Conservation (phyloP, 2,329 filamentous ascomycete genomes). For the Exophiala oligosperma region DNA sequence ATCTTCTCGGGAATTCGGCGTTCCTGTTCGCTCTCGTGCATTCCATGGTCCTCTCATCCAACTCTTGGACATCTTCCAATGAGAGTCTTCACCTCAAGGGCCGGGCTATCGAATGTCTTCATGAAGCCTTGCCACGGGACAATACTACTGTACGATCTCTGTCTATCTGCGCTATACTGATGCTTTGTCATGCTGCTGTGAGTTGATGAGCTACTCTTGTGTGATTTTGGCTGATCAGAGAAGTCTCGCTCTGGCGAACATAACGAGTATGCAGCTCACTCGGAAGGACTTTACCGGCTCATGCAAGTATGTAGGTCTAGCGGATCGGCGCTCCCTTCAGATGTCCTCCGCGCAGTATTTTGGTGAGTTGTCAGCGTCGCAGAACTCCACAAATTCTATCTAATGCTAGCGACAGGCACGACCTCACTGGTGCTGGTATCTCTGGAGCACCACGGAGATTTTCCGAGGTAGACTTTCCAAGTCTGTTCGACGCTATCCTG, state of each 20-base stretch:
- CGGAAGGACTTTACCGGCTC: slow-evolving; percentile 11
- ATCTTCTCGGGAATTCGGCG: slow-evolving; percentile 7
- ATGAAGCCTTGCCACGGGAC: slow-evolving; percentile 5
- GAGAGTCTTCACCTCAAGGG: slow-evolving; percentile 11
- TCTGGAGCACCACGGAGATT: slow-evolving; percentile 2
- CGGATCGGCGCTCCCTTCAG: slow-evolving; percentile 1
- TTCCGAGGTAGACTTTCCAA: slow-evolving; percentile 4
- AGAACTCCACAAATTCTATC: not conserved
- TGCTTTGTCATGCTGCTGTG: slow-evolving; percentile 11
- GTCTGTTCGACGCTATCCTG: not conserved
- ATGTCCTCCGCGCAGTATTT: slow-evolving; percentile 9
- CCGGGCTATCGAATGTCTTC: slow-evolving; percentile 11
- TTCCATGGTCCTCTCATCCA: slow-evolving; percentile 8
- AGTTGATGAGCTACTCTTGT: not conserved
- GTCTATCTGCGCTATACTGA: slow-evolving; percentile 11
- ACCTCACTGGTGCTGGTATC: slow-evolving; percentile 7
- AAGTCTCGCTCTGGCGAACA: slow-evolving; percentile 12
- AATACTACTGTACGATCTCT: slow-evolving; percentile 4
- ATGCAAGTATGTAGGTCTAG: slow-evolving; percentile 5
- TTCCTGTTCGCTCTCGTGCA: slow-evolving; percentile 13
- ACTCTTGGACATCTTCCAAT: slow-evolving; percentile 3
- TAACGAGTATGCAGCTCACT: slow-evolving; percentile 11
- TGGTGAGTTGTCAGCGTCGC: slow-evolving; percentile 1
- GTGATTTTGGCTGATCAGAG: not conserved
- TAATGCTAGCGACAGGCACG: slow-evolving; percentile 7